Evolutionary conservation across 1,139 yeast species (phyloP).

Genomic region (Yamadazyma sp.): DNA sequence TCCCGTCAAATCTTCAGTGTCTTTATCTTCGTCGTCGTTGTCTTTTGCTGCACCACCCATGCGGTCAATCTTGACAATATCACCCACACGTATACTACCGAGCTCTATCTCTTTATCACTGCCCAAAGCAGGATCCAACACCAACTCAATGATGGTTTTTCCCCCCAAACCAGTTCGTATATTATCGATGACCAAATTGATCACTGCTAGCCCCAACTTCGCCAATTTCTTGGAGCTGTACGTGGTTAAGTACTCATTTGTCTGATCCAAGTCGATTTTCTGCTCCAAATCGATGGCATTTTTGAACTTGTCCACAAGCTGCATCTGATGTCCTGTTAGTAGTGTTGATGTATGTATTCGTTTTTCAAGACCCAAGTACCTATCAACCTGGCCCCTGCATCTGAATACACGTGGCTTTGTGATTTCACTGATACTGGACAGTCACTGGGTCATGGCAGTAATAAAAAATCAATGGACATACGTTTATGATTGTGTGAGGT

Average conservation of each 20-base stretch:
- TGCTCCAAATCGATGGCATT: conserved; percentile 58
- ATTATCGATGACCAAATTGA: conserved; percentile 60
- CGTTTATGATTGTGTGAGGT: background rate
- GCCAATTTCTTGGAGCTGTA: conserved; percentile 68
- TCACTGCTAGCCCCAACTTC: conserved; percentile 69
- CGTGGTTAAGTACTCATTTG: conserved; percentile 47
- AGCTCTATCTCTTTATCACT: conserved; percentile 41
- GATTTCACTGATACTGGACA: conserved; percentile 12
- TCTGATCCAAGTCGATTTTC: conserved; percentile 55
- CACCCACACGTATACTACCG: conserved; percentile 74
- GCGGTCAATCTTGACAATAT: conserved; percentile 59
- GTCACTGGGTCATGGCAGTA: conserved; percentile 9
- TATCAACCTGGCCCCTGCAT: conserved; percentile 13
- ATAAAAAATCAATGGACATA: conserved; percentile 2
- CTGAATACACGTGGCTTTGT: conserved; percentile 13
- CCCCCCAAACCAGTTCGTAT: conserved; percentile 83
- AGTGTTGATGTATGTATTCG: conserved; percentile 24
- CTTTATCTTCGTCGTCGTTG: conserved; percentile 22
- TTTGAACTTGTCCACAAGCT: conserved; percentile 45
- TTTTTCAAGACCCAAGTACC: conserved; percentile 26
- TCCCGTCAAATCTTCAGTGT: conserved; percentile 46
- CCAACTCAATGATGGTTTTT: conserved; percentile 64
- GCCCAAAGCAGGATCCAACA: conserved; percentile 56
- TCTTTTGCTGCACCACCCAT: conserved; percentile 20
- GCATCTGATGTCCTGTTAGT: conserved; percentile 6